Evolutionary conservation across 371 early-diverging fungal genomes (phyloP), one percentile per base, ranked within the genome.

Genomic region (Parasitella parasitica): DNA sequence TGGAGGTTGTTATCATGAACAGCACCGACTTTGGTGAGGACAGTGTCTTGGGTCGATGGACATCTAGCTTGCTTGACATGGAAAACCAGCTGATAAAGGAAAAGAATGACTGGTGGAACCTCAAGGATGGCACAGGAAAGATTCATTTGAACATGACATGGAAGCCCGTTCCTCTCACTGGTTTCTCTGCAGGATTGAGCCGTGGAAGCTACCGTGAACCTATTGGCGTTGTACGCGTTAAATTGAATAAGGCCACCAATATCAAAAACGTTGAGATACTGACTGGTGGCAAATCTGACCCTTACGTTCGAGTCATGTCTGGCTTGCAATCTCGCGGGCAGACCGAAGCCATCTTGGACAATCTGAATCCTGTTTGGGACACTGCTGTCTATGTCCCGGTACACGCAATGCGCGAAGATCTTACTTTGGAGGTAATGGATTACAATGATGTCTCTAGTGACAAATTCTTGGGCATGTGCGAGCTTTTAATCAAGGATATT

Each of bases 321-420:
- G 87, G 78, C 13, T 76, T 79, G 65, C 86, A 74, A 67, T 37
- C 53, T 8, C 75, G 78, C 34, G 84, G 75, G 16, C 73, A 73
- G 35, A 91, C 94, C 8, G 81, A 86, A 48, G 77, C 84, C 38
- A 86, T 91, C 30, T 66, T 80, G 26, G 80, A 83, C 58, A 82
- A 87, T 56, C 61, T 91, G 61, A 85, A 93, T 64, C 96, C 95
- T 0, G 82, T 83, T 35, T 96, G 93, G 93, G 86, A 94, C 67
- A 87, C 90, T 61, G 80, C 86, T 11, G 71, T 86, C 50, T 89
- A 83, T 51, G 70, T 92, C 4, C 76, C 86, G 4, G 75, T 91
- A 48, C 86, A 83, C 52, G 79, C 85, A 1, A 59, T 89, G 22
- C 83, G 77, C 59, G 89, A 92, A 61, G 64, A 76, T 28, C 61